Evolutionary conservation across 163 green algal genomes (phyloP).

Genomic region (Chlorella variabilis): DNA sequence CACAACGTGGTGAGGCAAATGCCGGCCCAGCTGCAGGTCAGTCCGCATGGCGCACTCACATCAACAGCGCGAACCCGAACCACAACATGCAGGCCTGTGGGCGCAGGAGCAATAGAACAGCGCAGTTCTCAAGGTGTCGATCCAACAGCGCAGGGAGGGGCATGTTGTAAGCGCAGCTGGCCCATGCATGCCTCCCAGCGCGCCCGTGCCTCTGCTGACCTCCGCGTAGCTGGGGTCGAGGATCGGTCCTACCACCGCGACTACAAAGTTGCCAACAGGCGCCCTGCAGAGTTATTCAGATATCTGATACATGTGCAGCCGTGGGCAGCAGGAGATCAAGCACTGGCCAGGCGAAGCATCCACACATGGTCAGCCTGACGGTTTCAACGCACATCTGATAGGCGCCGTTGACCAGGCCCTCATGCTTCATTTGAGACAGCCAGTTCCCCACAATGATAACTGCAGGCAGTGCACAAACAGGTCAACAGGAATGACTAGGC

Average conservation of each 20-base stretch:
- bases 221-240: background rate
- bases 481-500: background rate
- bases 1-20: too few relatives aligned
- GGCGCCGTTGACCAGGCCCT: constrained; percentile 59
- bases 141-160: too few relatives aligned
- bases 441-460: constrained; percentile 45
- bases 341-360: background rate
- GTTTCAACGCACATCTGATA: constrained; percentile 39
- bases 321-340: too few relatives aligned
- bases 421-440: constrained; percentile 44
- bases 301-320: too few relatives aligned
- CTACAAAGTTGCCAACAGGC: constrained; percentile 52
- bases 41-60: too few relatives aligned
- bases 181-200: too few relatives aligned
- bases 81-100: constrained; percentile 42
- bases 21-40: too few relatives aligned
- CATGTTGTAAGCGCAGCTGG: too few relatives aligned
- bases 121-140: too few relatives aligned
- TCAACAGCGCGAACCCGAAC: constrained; percentile 57
- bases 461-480: constrained; percentile 10
- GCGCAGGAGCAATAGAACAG: too few relatives aligned
- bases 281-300: too few relatives aligned
- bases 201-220: too few relatives aligned
- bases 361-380: background rate
- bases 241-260: constrained; percentile 52